Evolutionary conservation across 768 basidiomycete species (phyloP), one percentile per base, ranked within the genome.

Genomic region (Lanmaoa rubissima): DNA sequence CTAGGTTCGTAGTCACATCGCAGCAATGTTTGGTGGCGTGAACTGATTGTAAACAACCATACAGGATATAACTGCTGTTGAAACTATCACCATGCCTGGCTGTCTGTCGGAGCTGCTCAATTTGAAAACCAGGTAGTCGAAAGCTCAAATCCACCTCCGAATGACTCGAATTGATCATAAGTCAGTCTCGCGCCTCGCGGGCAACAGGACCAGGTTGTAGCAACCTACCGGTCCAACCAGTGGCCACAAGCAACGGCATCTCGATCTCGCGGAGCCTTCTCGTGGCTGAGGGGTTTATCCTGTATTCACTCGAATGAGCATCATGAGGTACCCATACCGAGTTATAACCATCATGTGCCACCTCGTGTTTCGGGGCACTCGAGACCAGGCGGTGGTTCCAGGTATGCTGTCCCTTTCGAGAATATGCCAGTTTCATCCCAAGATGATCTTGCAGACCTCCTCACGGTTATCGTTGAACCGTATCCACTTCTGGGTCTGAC

Each of bases 151-250:
- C 9, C 13, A 6, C 40, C 26, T 34, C 35, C 12, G 28, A 56
- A 32, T 31, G 16, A 35, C 14, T 19, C 14, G 34, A 41, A 4
- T 21, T 51, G 19, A 53, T 32, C 17, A 36, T 3, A 35, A 5
- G 8, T 16, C 16, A 65, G 62, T 1, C 54, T 50, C 13, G 38
- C 24, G 3, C 19, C 53, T 36, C 61, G 58, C 16, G 58, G 58
- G 1, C 2, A 21, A 38, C 39, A 12, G 17, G 16, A n/a, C 1
- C 3, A 28, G 2, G 1, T 4, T 7, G 1, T 19, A 8, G 2
- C 40, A n/a, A 4, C 35, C 14, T 1, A 10, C 14, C 24, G 7
- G 9, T 32, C 31, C 13, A 2, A 16, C 46, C 28, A 46, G 17
- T 7, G 7, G 1, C 12, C 31, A 53, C 12, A 4, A 12, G 16